Conservation (phyloP, 2,329 filamentous ascomycete genomes). For the Lecanicillium sp. region DNA sequence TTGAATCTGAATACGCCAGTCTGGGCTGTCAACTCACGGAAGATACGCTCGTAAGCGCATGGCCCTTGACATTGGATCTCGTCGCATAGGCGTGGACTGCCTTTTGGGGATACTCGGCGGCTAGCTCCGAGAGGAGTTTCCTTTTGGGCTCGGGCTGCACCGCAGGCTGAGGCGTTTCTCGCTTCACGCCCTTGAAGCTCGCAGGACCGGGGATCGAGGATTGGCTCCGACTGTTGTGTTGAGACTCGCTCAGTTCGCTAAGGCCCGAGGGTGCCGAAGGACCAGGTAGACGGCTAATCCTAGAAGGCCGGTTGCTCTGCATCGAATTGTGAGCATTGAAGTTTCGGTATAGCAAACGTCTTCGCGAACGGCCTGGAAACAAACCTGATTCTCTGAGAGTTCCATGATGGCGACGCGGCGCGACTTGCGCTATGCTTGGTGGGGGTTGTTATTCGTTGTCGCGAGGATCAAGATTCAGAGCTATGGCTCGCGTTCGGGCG, state of each 20-base stretch:
- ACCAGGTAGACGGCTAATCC: constrained; percentile 13
- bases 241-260: constrained; percentile 53
- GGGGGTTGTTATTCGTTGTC: not conserved
- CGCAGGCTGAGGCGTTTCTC: constrained; percentile 42
- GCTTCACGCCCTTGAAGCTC: constrained; percentile 42
- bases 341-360: no score
- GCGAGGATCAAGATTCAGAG: not conserved
- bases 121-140: constrained; percentile 51
- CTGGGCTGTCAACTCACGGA: not conserved
- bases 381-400: constrained; percentile 11
- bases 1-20: not conserved
- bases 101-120: constrained; percentile 44
- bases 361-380: not conserved
- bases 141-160: constrained; percentile 53
- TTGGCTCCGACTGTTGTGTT: constrained; percentile 49
- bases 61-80: constrained; percentile 41
- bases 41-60: constrained; percentile 22
- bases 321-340: no score
- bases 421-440: not conserved
- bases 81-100: constrained; percentile 33
- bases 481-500: not conserved
- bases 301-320: constrained; percentile 7
- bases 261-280: constrained; percentile 27
- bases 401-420: constrained; percentile 8
- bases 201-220: constrained; percentile 35